Base-by-base conservation (phyloP, 345 rosid genomes). In the Gynandropsis gynandra region DNA sequence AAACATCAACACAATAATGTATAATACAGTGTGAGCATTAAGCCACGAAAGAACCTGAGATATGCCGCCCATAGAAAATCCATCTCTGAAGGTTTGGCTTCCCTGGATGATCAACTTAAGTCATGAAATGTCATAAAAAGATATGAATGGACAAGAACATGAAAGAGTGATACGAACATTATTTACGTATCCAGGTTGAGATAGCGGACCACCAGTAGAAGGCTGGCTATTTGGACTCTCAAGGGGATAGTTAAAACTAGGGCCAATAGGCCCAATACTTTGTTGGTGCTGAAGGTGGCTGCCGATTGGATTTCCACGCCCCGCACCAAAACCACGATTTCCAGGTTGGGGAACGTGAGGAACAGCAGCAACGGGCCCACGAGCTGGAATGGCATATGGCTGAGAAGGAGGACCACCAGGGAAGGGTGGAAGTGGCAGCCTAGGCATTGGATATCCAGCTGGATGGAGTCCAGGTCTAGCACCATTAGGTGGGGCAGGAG, bases 111-210 rank as follows among this genome's bases (percentile, higher is more conserved):
- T 75, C 72, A 87, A 71, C 82, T 78, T 60, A 24, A 38, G 11
- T 24, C 8, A 56, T 52, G 64, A 64, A 54, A 42, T 33, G 56
- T 67, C 47, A 53, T 43, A 39, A 34, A 14, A 41, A 52, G 56
- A 58, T 3, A 52, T 40, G 33, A 21, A 44, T 44, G 47, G 11
- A 47, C 1, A 54, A 45, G 20, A 51, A 3, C 9, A 39, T 49
- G 16, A 33, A 59, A 47, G 52, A 54, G 5, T 2, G 62, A 50
- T 14, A 64, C 63, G 1, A 46, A 75, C 77, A 65, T 82, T 80
- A 70, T 69, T 88, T 62, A 78, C 94, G 68, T 79, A 88, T 68
- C 99, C 97, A 71, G 99, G 95, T 58, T 93, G 99, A 64, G 95
- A 85, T 42, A 93, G 63, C 46, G 87, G 97, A 57, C 89, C 97